phyloP scores from a whole-genome alignment of 2,329 filamentous ascomycete genomes.

The Moelleriella libera region DNA sequence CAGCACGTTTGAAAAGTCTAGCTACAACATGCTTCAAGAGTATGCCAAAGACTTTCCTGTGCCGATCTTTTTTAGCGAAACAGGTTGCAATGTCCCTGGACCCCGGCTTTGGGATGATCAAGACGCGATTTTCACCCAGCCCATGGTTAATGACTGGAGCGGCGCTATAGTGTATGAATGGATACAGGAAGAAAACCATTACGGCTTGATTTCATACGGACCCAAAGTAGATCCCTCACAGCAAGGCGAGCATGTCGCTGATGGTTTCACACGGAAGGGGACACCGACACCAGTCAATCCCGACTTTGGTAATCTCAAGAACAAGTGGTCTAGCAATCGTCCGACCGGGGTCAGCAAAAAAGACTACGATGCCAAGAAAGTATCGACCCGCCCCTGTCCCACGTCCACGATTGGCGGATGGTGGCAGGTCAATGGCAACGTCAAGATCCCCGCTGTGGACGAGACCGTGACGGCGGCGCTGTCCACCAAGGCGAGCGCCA shows the following conservation, averaged over 20 bases:
- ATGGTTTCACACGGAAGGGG: conserved; percentile 56
- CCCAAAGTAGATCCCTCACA: conserved; percentile 33
- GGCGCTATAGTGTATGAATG: conserved; percentile 82
- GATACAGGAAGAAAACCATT: conserved; percentile 74
- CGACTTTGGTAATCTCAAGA: conserved; percentile 66
- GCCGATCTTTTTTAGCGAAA: conserved; percentile 86
- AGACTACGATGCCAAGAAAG: conserved; percentile 47
- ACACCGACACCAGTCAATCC: conserved; percentile 59
- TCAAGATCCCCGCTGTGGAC: conserved; percentile 55
- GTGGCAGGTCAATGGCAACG: conserved; percentile 66
- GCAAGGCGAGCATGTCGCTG: conserved; percentile 41
- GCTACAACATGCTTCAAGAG: conserved; percentile 54
- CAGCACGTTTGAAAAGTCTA: conserved; percentile 43
- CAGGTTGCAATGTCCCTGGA: conserved; percentile 57
- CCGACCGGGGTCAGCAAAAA: conserved; percentile 54
- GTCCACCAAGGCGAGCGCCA: conserved; percentile 7
- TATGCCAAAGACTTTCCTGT: conserved; percentile 59
- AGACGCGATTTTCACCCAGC: conserved; percentile 56
- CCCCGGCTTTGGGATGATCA: conserved; percentile 59
- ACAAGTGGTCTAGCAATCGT: conserved; percentile 58
- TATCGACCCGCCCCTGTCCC: conserved; percentile 57
- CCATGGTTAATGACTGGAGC: conserved; percentile 59
- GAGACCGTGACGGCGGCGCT: conserved; percentile 25
- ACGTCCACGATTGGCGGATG: conserved; percentile 54
- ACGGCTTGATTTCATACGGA: conserved; percentile 69